Evolutionary conservation across 441 rosid genomes (phyloP).

Genomic region (Daphne laureola): DNA sequence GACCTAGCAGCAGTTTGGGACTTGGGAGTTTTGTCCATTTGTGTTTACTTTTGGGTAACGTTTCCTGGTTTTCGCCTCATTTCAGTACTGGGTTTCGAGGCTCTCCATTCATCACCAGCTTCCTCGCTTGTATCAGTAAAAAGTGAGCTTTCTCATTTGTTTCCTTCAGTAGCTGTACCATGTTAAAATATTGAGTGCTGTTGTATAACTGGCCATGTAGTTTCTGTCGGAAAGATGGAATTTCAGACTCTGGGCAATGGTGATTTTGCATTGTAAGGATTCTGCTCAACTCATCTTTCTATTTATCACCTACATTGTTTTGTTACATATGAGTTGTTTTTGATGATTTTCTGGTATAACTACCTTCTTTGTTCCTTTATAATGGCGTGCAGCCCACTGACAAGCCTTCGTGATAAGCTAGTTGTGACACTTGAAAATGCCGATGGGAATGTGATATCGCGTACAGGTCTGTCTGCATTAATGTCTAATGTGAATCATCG

Average conservation of each 20-base stretch:
- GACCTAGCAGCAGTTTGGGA: constrained; percentile 15
- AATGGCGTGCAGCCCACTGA: constrained; percentile 55
- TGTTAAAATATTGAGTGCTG: constrained; percentile 1
- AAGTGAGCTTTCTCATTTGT: constrained; percentile 29
- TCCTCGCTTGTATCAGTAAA: constrained; percentile 44
- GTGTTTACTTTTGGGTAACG: constrained; percentile 3
- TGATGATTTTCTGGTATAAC: too few species aligned
- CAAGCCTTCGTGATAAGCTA: constrained; percentile 66
- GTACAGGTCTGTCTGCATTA: constrained; percentile 30
- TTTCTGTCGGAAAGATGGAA: constrained; percentile 73
- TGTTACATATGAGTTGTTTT: too few species aligned
- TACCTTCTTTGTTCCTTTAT: not conserved
- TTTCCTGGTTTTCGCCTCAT: constrained; percentile 13
- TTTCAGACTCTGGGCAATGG: constrained; percentile 48
- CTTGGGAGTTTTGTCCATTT: constrained; percentile 2
- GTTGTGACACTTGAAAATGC: constrained; percentile 49
- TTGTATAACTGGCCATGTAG: constrained; percentile 33
- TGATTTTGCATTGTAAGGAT: constrained; percentile 74
- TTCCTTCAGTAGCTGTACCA: constrained; percentile 2
- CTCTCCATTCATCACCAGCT: constrained; percentile 38
- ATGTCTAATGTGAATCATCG: not conserved
- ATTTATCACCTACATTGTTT: not conserved
- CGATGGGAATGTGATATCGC: constrained; percentile 51
- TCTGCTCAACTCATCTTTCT: not conserved
- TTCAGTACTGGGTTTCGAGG: constrained; percentile 56